phyloP scores from a whole-genome alignment of 768 basidiomycete genomes.

The Roridomyces roridus region DNA sequence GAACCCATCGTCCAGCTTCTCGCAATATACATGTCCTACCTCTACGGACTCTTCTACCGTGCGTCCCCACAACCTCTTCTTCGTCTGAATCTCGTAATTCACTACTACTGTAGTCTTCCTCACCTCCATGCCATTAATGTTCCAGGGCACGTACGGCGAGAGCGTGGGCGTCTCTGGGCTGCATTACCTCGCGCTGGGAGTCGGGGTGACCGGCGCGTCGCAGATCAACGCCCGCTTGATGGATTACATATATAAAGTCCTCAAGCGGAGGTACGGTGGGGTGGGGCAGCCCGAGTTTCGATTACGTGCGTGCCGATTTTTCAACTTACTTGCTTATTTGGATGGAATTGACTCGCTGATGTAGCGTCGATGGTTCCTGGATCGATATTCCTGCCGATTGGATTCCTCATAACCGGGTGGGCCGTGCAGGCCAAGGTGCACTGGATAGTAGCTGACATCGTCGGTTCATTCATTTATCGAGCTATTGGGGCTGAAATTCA shows the following conservation, averaged over 20 bases:
- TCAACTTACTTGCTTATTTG: conserved; percentile 40
- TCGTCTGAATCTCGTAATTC: conserved; percentile 64
- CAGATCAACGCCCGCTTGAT: conserved; percentile 63
- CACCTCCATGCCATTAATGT: no score
- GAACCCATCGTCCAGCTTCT: conserved; percentile 76
- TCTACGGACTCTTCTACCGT: conserved; percentile 70
- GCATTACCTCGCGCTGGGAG: conserved; percentile 73
- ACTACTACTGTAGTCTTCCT: no score
- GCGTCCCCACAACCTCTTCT: conserved; percentile 55
- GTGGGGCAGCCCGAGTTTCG: conserved; percentile 56
- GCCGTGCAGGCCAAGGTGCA: conserved; percentile 57
- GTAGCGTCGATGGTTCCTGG: no score
- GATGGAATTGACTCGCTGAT: conserved; percentile 62
- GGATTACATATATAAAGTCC: conserved; percentile 56
- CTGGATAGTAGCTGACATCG: conserved; percentile 77
- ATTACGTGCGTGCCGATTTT: conserved; percentile 41
- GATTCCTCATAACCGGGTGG: conserved; percentile 76
- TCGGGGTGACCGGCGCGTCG: conserved; percentile 60
- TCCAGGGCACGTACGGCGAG: no score
- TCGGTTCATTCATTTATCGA: conserved; percentile 33
- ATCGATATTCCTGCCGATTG: no score
- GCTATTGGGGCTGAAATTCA: no score
- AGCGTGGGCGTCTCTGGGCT: conserved; percentile 63
- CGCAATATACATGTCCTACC: conserved; percentile 70
- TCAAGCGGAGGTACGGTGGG: conserved; percentile 48